phyloP scores from a whole-genome alignment of 345 rosid species.

The Gynandropsis gynandra region DNA sequence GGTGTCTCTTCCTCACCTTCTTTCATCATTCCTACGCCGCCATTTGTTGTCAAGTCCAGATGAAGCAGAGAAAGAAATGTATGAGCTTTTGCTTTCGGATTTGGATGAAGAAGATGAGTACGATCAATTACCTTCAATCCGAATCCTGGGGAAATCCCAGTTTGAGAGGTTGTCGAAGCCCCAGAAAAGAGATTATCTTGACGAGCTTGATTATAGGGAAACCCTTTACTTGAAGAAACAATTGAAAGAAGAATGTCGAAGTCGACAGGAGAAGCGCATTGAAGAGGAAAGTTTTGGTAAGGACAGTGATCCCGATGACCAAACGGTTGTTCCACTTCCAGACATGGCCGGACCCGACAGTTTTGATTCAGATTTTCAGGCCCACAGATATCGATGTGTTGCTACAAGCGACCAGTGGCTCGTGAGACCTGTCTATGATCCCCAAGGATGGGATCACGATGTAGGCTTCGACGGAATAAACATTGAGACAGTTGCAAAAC shows the following conservation, averaged over 20 bases:
- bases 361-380: conserved; percentile 63
- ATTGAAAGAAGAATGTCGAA: conserved; percentile 59
- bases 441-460: conserved; percentile 95
- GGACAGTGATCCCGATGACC: conserved; percentile 25
- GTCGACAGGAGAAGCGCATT: conserved; percentile 38
- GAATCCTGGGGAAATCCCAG: conserved; percentile 68
- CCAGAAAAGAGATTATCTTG: conserved; percentile 75
- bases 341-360: conserved; percentile 81
- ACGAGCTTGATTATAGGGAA: conserved; percentile 86
- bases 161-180: conserved; percentile 55
- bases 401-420: conserved; percentile 51
- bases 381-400: conserved; percentile 61
- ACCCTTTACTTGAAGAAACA: conserved; percentile 79
- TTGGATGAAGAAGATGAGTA: conserved; percentile 71
- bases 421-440: conserved; percentile 78
- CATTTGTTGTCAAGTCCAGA: conserved; percentile 36
- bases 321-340: conserved; percentile 54
- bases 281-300: conserved; percentile 29
- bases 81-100: conserved; percentile 41
- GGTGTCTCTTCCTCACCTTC: conserved; percentile 91
- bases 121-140: conserved; percentile 79
- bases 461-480: conserved; percentile 87
- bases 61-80: conserved; percentile 49
- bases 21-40: conserved; percentile 62
- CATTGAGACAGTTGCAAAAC: conserved; percentile 58